A percentile compares a stretch with the other conserved stretches of the same genome.
These are phyloP conservation scores for Boletus coccyginus DNA, from an alignment of 768 basidiomycete genomes.

Conservation along the genomic window DNA sequence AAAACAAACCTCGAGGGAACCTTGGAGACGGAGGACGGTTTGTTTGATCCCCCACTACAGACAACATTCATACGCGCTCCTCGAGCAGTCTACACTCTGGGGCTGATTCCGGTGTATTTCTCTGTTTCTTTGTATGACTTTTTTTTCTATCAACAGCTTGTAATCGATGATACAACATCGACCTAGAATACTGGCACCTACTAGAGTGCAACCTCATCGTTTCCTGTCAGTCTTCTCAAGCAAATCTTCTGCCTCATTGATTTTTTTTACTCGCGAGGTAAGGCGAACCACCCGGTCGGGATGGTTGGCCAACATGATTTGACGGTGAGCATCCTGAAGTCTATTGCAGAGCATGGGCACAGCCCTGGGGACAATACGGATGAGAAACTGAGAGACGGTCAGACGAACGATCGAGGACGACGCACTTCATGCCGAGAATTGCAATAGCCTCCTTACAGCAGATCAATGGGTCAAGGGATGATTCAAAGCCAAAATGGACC, in stretches of 20 bases:
- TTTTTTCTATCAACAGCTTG: too few species aligned
- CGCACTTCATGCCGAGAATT: too few species aligned
- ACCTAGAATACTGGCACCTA: too few species aligned
- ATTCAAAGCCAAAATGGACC: too few species aligned
- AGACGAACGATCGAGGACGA: too few species aligned
- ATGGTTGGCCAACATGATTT: slow-evolving; percentile 62
- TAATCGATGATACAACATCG: too few species aligned
- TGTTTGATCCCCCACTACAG: slow-evolving; percentile 9
- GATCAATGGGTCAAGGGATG: too few species aligned
- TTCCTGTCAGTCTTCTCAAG: slow-evolving; percentile 76
- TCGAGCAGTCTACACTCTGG: slow-evolving; percentile 1
- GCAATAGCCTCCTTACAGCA: too few species aligned
- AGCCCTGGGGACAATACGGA: slow-evolving; percentile 53
- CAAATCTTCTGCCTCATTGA: slow-evolving; percentile 96
- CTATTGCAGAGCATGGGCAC: slow-evolving; percentile 65
- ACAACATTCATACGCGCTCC: slow-evolving; percentile 15
- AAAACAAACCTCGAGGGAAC: not conserved
- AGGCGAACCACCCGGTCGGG: slow-evolving; percentile 63
- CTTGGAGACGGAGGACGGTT: not conserved
- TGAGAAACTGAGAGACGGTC: not conserved
- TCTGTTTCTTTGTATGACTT: not conserved
- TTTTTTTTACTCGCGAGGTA: slow-evolving; percentile 98
- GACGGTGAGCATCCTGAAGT: slow-evolving; percentile 93
- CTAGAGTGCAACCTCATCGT: slow-evolving; percentile 17
- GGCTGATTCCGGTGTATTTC: not conserved